Evolutionary conservation across 2,329 filamentous ascomycete genomes (phyloP), one percentile per base, ranked within the genome.

Genomic region (Diaporthe vexans): DNA sequence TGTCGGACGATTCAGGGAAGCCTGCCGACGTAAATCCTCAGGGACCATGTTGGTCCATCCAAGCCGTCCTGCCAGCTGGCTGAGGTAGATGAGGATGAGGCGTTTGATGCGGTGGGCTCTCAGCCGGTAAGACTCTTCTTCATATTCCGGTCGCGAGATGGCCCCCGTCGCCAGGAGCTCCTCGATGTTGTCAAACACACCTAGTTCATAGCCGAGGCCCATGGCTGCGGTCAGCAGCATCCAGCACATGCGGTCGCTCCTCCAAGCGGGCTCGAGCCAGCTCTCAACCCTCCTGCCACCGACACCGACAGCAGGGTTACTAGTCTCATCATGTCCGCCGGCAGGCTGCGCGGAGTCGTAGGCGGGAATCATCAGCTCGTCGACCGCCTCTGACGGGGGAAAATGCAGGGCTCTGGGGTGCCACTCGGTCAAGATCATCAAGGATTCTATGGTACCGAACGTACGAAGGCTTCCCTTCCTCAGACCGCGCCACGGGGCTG

Each of bases 381-480:
- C 91, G 2, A 91, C 92, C 1, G 91, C 89, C 77, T 97, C 94
- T 24, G 94, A 92, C 0, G 94, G 93, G 4, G 97, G 97, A 80
- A 98, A 99, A 82, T 98, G 96, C 75, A 99, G 88, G 21, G 95
- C 95, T 8, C 96, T 91, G 6, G 97, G 97, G 82, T 98, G 96
- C 96, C 97, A 99, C 81, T 99, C 97, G 1, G 96, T 98, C 58
- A 99, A 86, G 35, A 99, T 93, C 87, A 99, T 92, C 43, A 99
- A 85, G 46, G 95, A 97, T 84, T 99, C 97, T 35, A 99, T 95
- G 0, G 96, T 98, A 21, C 97, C 97, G 4, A 99, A 86, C 0
- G 96, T 98, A 70, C 97, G 90, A 71, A 98, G 86, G 78, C 95
- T 97, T 26, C 94, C 94, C 80, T 93, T 94, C 73, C 91, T 82